phyloP scores from a whole-genome alignment of 768 basidiomycete species.

The Pisolithus sp. region DNA sequence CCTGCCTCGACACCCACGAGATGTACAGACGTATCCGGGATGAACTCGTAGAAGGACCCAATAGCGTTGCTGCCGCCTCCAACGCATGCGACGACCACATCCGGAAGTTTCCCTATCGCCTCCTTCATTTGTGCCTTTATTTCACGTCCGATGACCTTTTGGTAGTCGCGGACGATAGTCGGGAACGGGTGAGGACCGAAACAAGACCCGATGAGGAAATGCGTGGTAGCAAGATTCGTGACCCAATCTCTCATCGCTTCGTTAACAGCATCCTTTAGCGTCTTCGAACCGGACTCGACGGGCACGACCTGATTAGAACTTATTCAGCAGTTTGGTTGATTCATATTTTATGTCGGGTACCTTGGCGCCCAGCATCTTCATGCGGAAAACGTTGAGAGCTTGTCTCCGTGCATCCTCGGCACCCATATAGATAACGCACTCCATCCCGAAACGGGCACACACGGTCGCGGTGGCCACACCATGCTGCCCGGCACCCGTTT shows the following conservation, averaged over 20 bases:
- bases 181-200: constrained; percentile 99
- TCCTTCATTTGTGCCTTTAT: constrained; percentile 86
- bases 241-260: constrained; percentile 99
- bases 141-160: constrained; percentile 89
- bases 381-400: constrained; percentile 95
- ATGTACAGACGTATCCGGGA: constrained; percentile 77
- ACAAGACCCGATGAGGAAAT: constrained; percentile 95
- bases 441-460: constrained; percentile 92
- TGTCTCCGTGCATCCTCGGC: constrained; percentile 95
- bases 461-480: constrained; percentile 99
- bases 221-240: constrained; percentile 86
- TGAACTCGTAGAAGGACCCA: constrained; percentile 96
- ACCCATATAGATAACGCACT: constrained; percentile 98
- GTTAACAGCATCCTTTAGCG: constrained; percentile 97
- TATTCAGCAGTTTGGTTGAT: neutral
- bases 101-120: constrained; percentile 78
- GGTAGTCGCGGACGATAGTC: constrained; percentile 97
- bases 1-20: constrained; percentile 96
- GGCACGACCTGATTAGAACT: constrained; percentile 66
- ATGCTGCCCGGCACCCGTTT: constrained; percentile 98
- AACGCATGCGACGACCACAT: constrained; percentile 93
- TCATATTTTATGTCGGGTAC: constrained; percentile 28
- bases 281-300: constrained; percentile 89
- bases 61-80: constrained; percentile 98
- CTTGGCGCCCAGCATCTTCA: constrained; percentile 94